A percentile compares a stretch with the other conserved stretches of the same genome.
Conservation (phyloP, 2,329 filamentous ascomycete genomes). For the Dactylellina cionopaga region DNA sequence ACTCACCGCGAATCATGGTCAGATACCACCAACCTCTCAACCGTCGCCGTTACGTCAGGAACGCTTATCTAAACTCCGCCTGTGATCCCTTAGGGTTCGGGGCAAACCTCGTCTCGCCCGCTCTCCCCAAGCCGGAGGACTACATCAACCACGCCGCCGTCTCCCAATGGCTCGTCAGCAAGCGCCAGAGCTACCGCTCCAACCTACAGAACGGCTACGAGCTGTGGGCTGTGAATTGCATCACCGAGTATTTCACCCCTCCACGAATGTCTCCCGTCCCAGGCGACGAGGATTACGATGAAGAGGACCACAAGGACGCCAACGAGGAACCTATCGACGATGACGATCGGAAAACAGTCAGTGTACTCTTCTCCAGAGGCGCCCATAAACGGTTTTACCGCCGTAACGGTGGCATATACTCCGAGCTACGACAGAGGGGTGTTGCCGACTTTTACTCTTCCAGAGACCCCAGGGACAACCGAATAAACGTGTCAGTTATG, state of each 20-base stretch:
- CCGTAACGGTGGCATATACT: conserved; percentile 49
- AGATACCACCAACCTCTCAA: conserved; percentile 48
- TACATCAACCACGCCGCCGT: conserved; percentile 45
- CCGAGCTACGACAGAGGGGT: conserved; percentile 31
- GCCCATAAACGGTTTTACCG: conserved; percentile 45
- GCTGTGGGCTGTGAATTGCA: conserved; percentile 41
- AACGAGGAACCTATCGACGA: conserved; percentile 49
- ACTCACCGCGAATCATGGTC: conserved; percentile 28
- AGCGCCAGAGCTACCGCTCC: conserved; percentile 35
- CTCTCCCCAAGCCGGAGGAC: conserved; percentile 40
- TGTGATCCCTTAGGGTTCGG: conserved; percentile 46
- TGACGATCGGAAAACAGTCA: conserved; percentile 40
- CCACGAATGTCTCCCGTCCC: conserved; percentile 43
- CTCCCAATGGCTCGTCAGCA: conserved; percentile 44
- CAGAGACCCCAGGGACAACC: conserved; percentile 34
- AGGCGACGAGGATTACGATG: conserved; percentile 42
- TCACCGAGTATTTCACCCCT: conserved; percentile 47
- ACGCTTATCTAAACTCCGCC: conserved; percentile 45
- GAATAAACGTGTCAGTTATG: conserved; percentile 41
- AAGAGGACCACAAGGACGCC: conserved; percentile 45
- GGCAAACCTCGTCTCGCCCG: conserved; percentile 43
- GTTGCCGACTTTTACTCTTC: conserved; percentile 26
- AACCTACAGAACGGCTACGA: conserved; percentile 49
- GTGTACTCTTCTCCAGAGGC: conserved; percentile 35
- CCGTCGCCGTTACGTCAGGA: conserved; percentile 45